phyloP scores from a whole-genome alignment of 768 basidiomycete genomes.

The Trametopsis cervina region DNA sequence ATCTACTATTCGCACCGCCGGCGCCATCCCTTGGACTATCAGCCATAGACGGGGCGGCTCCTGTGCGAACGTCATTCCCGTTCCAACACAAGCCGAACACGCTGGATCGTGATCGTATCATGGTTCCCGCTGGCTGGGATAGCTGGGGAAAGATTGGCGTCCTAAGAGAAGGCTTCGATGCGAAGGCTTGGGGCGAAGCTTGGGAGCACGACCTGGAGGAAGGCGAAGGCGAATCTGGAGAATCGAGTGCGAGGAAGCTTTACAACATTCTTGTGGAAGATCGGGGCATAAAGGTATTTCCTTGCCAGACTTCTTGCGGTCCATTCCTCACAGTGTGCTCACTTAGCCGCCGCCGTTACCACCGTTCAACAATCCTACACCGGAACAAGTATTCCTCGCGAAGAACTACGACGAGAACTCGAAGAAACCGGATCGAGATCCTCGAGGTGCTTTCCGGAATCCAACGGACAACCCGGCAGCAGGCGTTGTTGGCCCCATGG shows the following conservation, averaged over 20 bases:
- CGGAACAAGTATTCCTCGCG: constrained; percentile 87
- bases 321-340: background rate
- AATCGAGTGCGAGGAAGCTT: constrained; percentile 53
- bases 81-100: constrained; percentile 87
- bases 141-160: constrained; percentile 95
- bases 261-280: constrained; percentile 72
- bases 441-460: constrained; percentile 80
- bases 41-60: constrained; percentile 28
- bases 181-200: constrained; percentile 69
- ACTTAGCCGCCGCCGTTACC: constrained; percentile 57
- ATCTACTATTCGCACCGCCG: constrained; percentile 71
- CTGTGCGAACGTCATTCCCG: constrained; percentile 74
- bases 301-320: background rate
- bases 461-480: constrained; percentile 55
- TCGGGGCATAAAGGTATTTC: constrained; percentile 57
- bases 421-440: constrained; percentile 86
- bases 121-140: constrained; percentile 96
- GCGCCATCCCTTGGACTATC: constrained; percentile 41
- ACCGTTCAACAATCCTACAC: constrained; percentile 72
- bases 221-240: constrained; percentile 34
- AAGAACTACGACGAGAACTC: constrained; percentile 89
- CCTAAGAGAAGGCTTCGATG: constrained; percentile 87
- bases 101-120: constrained; percentile 85
- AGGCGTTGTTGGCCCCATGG: constrained; percentile 91
- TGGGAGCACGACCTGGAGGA: constrained; percentile 64